Percentiles rank a stretch among this genome's conserved stretches.
Evolutionary conservation across 148 eudicot species (phyloP).

Genomic region (Oxyria digyna): DNA sequence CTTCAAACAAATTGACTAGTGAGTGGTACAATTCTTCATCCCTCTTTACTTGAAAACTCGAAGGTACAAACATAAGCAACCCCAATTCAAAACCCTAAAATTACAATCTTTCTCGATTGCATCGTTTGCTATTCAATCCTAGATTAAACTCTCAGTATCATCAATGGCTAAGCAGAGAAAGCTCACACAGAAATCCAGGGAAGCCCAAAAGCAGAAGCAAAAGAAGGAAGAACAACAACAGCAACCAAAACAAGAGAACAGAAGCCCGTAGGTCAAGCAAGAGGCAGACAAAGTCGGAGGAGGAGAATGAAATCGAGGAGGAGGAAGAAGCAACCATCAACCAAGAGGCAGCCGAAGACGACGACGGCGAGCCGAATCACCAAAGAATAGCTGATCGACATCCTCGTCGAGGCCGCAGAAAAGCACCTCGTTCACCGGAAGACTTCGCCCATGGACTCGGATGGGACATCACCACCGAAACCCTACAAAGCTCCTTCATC

Average conservation of each 20-base stretch:
- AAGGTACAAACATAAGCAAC: neutral
- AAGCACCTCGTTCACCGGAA: slow-evolving; percentile 45
- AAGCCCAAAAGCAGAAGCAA: slow-evolving; percentile 12
- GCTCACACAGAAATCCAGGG: slow-evolving; percentile 21
- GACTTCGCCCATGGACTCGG: slow-evolving; percentile 66
- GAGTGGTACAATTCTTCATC: no score
- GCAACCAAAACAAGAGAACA: no score
- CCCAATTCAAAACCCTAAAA: slow-evolving; percentile 6
- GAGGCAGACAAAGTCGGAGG: slow-evolving; percentile 17
- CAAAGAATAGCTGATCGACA: slow-evolving; percentile 43
- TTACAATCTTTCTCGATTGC: neutral
- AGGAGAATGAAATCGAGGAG: slow-evolving; percentile 6
- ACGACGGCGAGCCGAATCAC: slow-evolving; percentile 17
- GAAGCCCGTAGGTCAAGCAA: neutral
- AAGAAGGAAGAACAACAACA: neutral
- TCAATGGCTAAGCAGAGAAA: slow-evolving; percentile 59
- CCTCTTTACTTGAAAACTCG: no score
- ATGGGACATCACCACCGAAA: slow-evolving; percentile 62
- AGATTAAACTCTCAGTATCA: neutral
- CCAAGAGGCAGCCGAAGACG: slow-evolving; percentile 3
- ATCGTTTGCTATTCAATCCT: neutral
- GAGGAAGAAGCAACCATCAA: slow-evolving; percentile 6
- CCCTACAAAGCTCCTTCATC: slow-evolving; percentile 27
- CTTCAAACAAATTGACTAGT: no score
- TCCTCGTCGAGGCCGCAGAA: slow-evolving; percentile 32